Base-by-base conservation (phyloP, 495 filamentous ascomycete species). In the Tuber microsphaerosporum region DNA sequence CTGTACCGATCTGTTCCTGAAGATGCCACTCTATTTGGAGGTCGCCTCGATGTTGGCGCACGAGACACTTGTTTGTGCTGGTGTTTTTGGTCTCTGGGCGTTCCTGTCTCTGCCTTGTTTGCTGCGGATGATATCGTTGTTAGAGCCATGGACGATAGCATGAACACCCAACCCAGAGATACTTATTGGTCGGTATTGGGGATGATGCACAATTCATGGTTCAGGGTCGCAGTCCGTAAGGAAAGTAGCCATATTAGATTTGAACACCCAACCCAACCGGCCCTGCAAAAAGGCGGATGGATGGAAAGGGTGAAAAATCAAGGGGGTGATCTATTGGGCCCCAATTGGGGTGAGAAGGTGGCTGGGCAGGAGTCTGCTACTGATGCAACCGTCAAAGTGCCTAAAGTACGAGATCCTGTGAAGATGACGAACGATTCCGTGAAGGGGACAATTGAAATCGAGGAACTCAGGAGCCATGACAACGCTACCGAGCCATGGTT, bases 201-300 rank as follows among this genome's bases (percentile, higher is more conserved):
- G 0, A 98, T 98, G 94, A 98, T 98, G 94, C 97, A 98, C 83
- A 97, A 97, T 81, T 91, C 94, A 10, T 98, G 94, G 94, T 98
- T 91, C 83, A 87, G 94, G 22, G 87, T 98, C 9, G 88, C 89
- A 8, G 92, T 98, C 75, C 89, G 88, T 65, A 90, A 91, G 75
- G 92, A 97, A 77, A 74, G 76, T 17, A 76, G 73, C 26, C 87
- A 85, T 0, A 86, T 89, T 46, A 87, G 89, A 12, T 97, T 98
- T 75, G 94, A 97, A 77, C 94, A 98, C 80, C 94, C 94, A 1
- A 97, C 92, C 1, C 91, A 94, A 79, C 94, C 94, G 19, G 90
- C 90, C 0, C 81, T 93, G 43, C 89, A 90, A 74, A 75, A 81
- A 34, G 93, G 93, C 16, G 94, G 94, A 0, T 98, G 94, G 94